Evolutionary conservation across 1,139 yeast genomes (phyloP), one percentile per base, ranked within the genome.

Genomic region (Saccharomyces hybrid): DNA sequence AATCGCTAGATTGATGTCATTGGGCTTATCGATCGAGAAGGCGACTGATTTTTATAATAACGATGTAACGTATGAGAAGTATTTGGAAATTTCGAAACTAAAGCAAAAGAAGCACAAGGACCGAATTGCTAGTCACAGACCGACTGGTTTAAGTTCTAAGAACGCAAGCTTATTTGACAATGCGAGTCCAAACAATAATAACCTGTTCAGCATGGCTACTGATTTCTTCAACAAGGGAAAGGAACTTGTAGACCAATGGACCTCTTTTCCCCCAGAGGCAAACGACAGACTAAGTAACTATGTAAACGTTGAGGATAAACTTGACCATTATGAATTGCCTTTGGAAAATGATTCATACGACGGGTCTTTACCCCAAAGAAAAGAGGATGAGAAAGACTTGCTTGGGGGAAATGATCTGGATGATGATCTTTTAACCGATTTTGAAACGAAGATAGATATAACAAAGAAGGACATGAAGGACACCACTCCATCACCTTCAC

Each of bases 1-100:
- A 53, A 59, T 68, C 25, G 70, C 71, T 1, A 60, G 56, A 50
- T 49, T 68, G 49, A 67, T 68, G 71, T 67, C 71, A 1, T 52
- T 68, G 47, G 69, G 65, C 2, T 47, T 62, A 4, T 49, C 63
- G 2, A 57, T 64, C 16, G 63, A 61, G 3, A 53, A 58, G 48
- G 67, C 71, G 8, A 49, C 41, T 7, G 28, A 50, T 1, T 58
- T 54, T 29, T 64, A 64, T 47, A 63, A 65, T 20, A 56, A 53
- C 13, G 69, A 68, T 13, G 44, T 60, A 1, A 34, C 58, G 6
- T 67, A 63, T 55, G 69, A 67, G 11, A 57, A 56, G 13, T 26
- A 63, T 16, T 16, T 61, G 8, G 47, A 48, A 29, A 55, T 48
- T 47, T 56, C 48, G 29, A 46, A 44, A 42, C 38, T 44, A 29